Evolutionary conservation across 768 basidiomycete genomes (phyloP).

Genomic region (Kwoniella heveanensis): DNA sequence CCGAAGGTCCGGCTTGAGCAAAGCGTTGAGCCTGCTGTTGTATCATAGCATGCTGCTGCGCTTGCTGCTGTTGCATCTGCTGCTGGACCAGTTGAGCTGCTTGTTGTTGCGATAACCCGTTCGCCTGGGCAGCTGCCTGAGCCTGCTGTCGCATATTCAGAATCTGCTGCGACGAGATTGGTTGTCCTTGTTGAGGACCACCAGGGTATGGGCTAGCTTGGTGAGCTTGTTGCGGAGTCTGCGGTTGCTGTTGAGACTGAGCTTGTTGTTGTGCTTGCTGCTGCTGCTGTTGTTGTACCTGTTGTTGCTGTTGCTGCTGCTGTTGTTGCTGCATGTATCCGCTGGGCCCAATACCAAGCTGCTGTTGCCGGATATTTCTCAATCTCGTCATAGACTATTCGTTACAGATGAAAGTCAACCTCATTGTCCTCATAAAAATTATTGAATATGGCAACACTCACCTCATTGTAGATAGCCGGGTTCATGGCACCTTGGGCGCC

Average conservation of each 20-base stretch:
- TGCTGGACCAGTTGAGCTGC: slow-evolving; percentile 34
- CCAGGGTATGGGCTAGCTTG: slow-evolving; percentile 17
- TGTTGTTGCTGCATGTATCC: slow-evolving; percentile 24
- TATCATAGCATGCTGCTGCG: slow-evolving; percentile 18
- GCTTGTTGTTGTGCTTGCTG: background rate
- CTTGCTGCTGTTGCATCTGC: slow-evolving; percentile 36
- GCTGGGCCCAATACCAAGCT: slow-evolving; percentile 21
- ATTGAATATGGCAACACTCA: slow-evolving; percentile 21
- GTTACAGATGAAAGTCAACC: background rate
- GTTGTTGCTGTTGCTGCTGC: slow-evolving; percentile 6
- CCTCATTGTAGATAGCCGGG: slow-evolving; percentile 49
- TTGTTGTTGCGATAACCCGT: slow-evolving; percentile 35
- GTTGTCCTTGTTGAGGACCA: slow-evolving; percentile 24
- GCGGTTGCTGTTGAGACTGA: slow-evolving; percentile 10
- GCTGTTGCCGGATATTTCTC: slow-evolving; percentile 32
- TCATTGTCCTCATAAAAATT: background rate
- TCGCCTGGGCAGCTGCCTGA: slow-evolving; percentile 37
- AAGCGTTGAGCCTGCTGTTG: slow-evolving; percentile 38
- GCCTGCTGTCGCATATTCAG: slow-evolving; percentile 33
- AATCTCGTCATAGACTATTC: slow-evolving; percentile 47
- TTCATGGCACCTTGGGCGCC: slow-evolving; percentile 39
- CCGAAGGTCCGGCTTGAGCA: slow-evolving; percentile 32
- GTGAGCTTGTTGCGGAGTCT: slow-evolving; percentile 8
- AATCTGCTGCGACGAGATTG: slow-evolving; percentile 23
- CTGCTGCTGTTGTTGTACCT: background rate